Conservation (phyloP, 1,284 basidiomycete species). For the Earliella scabrosa region DNA sequence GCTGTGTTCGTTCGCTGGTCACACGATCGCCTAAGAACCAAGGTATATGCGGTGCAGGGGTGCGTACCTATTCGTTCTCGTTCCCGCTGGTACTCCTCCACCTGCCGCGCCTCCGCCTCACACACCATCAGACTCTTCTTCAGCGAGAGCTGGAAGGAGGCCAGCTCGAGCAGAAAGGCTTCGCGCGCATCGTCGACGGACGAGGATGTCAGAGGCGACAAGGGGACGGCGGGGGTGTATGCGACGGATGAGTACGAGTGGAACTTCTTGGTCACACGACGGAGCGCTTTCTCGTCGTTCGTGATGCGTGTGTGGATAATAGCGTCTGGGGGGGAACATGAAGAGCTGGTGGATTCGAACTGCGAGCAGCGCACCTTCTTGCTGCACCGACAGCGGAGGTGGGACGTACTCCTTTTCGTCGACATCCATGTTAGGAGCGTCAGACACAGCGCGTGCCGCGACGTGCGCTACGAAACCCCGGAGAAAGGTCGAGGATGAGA, state of each 20-base stretch:
- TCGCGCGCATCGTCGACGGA: conserved; percentile 74
- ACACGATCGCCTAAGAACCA: conserved; percentile 17
- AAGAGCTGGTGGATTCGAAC: conserved; percentile 3
- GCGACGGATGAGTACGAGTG: conserved; percentile 68
- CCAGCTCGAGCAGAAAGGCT: conserved; percentile 74
- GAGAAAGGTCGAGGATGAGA: no score
- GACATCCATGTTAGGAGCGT: no score
- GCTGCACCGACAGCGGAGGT: conserved; percentile 59
- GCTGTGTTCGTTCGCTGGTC: conserved; percentile 69
- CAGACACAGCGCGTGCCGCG: no score
- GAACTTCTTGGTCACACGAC: conserved; percentile 79
- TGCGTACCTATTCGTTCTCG: conserved; percentile 68
- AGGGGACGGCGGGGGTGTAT: conserved; percentile 50
- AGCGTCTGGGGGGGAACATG: conserved; percentile 52
- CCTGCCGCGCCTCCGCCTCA: conserved; percentile 80
- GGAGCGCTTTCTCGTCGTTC: conserved; percentile 63
- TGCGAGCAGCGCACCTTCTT: conserved; percentile 57
- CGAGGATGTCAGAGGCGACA: conserved; percentile 38
- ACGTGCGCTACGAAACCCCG: no score
- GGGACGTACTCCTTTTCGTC: conserved; percentile 32
- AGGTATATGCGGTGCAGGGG: background rate
- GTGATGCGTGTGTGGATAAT: conserved; percentile 79
- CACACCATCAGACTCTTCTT: conserved; percentile 81
- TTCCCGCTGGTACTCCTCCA: conserved; percentile 78
- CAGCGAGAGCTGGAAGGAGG: conserved; percentile 71